Evolutionary conservation across 192 early-diverging fungal species (phyloP), one percentile per base, ranked within the genome.

Genomic region (Gonapodya prolifera): DNA sequence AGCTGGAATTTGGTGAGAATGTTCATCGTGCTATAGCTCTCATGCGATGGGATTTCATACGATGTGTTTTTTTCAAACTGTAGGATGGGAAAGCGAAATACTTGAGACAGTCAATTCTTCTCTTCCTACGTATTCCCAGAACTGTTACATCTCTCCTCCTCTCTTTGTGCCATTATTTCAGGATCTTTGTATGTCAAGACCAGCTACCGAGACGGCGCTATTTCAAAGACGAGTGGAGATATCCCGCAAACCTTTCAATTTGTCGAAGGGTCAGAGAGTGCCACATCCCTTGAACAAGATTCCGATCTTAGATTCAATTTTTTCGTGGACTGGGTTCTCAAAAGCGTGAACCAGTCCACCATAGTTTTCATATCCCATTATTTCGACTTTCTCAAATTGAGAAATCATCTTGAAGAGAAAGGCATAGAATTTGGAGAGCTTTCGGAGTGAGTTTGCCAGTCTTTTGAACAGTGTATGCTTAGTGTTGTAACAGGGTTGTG

Each of bases 351-450:
- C 30, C 77, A 76, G 23, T 76, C 81, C 30, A 79, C 84, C 0
- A 35, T 94, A 75, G 87, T 99, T 45, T 94, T 94, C 83, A 89
- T 95, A 0, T 92, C 97, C 2, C 94, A 92, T 2, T 99, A 98
- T 80, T 96, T 98, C 88, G 98, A 99, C 79, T 99, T 91, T 88
- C 93, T 99, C 17, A 87, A 95, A 2, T 75, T 99, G 61, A 86
- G 96, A 61, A 99, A 99, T 80, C 90, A 93, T 82, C 85, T 97
- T 75, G 83, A 87, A 31, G 91, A 93, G 77, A 89, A 89, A 78
- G 83, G 87, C 76, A 93, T 87, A 77, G 87, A 89, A 13, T 92
- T 93, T 84, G 92, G 84, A 2, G 83, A 86, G n/a, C 88, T 98
- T 32, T 94, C 88, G 69, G 98, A 99, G 88, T 93, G 84, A 80